phyloP scores from a whole-genome alignment of 192 early-diverging fungal genomes.

The Funneliformis mosseae region DNA sequence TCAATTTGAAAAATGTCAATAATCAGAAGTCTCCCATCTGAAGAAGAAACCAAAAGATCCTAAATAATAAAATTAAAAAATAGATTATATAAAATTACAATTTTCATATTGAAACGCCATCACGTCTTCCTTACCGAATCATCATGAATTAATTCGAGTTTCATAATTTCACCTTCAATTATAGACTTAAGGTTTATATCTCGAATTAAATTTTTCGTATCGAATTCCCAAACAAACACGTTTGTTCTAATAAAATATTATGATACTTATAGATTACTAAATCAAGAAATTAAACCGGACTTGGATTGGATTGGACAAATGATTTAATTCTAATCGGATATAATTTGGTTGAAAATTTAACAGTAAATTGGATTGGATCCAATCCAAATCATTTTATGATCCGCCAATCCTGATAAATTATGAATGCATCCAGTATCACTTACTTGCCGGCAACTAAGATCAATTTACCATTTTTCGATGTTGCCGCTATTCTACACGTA shows the following conservation, averaged over 20 bases:
- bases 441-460: constrained; percentile 32
- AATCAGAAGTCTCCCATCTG: constrained; percentile 12
- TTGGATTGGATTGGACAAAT: too few species aligned
- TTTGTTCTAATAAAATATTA: neutral
- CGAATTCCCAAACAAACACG: constrained; percentile 24
- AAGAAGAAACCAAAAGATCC: neutral
- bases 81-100: neutral
- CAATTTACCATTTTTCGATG: constrained; percentile 12
- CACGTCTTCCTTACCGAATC: neutral
- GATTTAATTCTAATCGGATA: too few species aligned
- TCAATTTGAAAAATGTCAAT: constrained; percentile 17
- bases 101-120: neutral
- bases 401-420: neutral
- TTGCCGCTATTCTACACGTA: neutral
- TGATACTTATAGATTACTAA: too few species aligned
- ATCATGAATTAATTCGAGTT: constrained; percentile 6
- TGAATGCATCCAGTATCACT: neutral
- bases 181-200: neutral
- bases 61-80: neutral
- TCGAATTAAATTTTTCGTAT: constrained; percentile 14
- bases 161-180: neutral
- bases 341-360: too few species aligned
- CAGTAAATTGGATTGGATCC: too few species aligned
- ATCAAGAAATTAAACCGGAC: too few species aligned
- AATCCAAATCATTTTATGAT: too few species aligned